These are phyloP conservation scores for Fusarium pseudonygamai DNA, from an alignment of 2,329 filamentous ascomycete species.

Conservation along the genomic window DNA sequence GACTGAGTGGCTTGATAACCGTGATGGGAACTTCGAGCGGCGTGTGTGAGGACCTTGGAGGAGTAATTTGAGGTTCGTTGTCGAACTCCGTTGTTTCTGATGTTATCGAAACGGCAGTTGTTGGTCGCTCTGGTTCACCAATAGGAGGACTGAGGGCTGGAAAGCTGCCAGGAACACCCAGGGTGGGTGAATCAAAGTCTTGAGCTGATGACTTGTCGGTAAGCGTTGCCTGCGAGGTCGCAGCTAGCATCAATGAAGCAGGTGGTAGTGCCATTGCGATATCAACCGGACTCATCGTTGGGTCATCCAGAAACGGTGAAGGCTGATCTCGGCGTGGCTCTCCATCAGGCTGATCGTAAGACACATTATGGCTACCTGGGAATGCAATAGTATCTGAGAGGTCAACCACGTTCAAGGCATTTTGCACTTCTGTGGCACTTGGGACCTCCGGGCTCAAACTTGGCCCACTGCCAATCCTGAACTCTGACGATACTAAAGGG, in stretches of 20 bases:
- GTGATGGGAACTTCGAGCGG: constrained; percentile 40
- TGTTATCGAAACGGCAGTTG: constrained; percentile 66
- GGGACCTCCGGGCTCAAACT: background rate
- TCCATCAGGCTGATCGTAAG: constrained; percentile 10
- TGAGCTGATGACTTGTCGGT: constrained; percentile 15
- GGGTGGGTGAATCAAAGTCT: constrained; percentile 68
- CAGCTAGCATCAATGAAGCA: constrained; percentile 27
- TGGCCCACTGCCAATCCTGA: constrained; percentile 1
- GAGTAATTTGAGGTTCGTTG: constrained; percentile 72
- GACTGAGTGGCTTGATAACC: constrained; percentile 44
- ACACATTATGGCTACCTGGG: constrained; percentile 13
- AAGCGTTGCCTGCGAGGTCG: constrained; percentile 19
- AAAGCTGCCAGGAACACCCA: constrained; percentile 73
- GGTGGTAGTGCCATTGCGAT: constrained; percentile 39
- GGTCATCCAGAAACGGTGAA: constrained; percentile 34
- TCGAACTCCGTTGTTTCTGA: constrained; percentile 78
- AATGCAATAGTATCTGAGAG: constrained; percentile 6
- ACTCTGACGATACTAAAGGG: constrained; percentile 3
- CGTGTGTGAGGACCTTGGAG: constrained; percentile 51
- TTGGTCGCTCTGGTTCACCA: constrained; percentile 59
- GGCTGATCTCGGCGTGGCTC: constrained; percentile 16
- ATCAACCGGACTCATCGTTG: constrained; percentile 35
- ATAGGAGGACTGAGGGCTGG: constrained; percentile 53
- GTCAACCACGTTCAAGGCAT: constrained; percentile 25
- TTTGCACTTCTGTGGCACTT: constrained; percentile 20